phyloP scores from a whole-genome alignment of 2,329 filamentous ascomycete genomes.

The Aaosphaeria arxii region DNA sequence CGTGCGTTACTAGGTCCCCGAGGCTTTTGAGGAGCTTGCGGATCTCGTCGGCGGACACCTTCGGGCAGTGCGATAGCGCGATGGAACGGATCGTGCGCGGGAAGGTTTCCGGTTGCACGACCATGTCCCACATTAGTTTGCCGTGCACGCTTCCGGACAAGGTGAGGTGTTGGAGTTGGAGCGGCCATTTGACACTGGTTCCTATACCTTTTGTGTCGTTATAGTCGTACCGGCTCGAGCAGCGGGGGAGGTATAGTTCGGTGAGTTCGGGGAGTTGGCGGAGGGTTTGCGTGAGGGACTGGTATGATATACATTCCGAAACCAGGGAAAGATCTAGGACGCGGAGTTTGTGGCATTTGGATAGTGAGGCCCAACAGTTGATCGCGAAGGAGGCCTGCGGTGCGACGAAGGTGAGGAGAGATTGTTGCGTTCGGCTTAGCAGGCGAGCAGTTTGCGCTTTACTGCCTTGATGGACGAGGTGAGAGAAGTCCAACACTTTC shows the following conservation, averaged over 20 bases:
- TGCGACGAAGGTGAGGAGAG: conserved; percentile 54
- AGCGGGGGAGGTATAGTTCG: conserved; percentile 46
- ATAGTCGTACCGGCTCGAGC: conserved; percentile 29
- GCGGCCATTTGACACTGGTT: conserved; percentile 42
- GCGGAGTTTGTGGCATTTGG: conserved; percentile 52
- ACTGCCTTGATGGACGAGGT: conserved; percentile 58
- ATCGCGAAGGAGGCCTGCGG: conserved; percentile 57
- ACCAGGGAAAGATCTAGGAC: conserved; percentile 54
- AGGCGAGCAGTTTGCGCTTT: conserved; percentile 58
- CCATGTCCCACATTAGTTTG: conserved; percentile 41
- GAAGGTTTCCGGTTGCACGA: conserved; percentile 23
- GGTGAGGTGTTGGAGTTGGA: conserved; percentile 38
- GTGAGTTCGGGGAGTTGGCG: conserved; percentile 44
- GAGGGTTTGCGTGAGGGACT: conserved; percentile 50
- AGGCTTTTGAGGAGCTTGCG: conserved; percentile 35
- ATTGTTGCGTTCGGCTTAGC: conserved; percentile 52
- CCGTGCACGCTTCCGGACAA: conserved; percentile 45
- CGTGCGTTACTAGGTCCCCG: conserved; percentile 27
- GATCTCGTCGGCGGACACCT: conserved; percentile 35
- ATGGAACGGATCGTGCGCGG: conserved; percentile 26
- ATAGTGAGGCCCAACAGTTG: conserved; percentile 56
- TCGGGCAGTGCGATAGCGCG: conserved; percentile 43
- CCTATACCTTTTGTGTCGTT: conserved; percentile 14
- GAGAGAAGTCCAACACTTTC: conserved; percentile 50
- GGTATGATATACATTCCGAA: conserved; percentile 48